Base-by-base conservation (phyloP, 352 stramenopile genomes). In the Phytophthora colocasiae region DNA sequence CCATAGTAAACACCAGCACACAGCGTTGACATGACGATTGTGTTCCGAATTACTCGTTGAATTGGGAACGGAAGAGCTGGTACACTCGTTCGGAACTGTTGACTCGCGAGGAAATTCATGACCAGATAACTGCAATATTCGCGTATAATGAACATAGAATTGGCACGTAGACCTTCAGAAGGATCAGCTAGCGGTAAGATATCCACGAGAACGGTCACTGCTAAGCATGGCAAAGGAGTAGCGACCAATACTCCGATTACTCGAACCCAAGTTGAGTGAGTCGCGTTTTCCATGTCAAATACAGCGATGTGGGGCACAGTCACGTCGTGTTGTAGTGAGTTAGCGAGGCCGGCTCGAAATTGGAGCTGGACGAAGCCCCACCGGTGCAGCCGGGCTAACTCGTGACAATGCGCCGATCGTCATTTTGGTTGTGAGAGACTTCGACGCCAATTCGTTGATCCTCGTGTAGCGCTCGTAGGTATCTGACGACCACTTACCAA, bases 11-110 rank as follows among this genome's bases (percentile, higher is more conserved):
- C 12, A 2, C 19, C 44, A 22, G 55, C 54, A 26, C 14, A 44
- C 9, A 64, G 27, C 14, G 27, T 52, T n/a, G 54, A 39, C 0
- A 63, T 40, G 1, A 70, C 32, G 6, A 49, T 14, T 0, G 58
- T 41, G 14, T 65, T 53, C 9, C 63, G 22, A 4, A 63, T 27
- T 8, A 39, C 50, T 46, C 46, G 71, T n/a, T 19, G 24, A 8
- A 63, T 14, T 6, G 47, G 40, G 40, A 69, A 68, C 14, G 14
- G 58, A 4, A 67, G 56, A 24, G 64, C 54, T 6, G 61, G 56
- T 7, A 78, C 29, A n/a, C 58, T 66, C 14, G 59, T 57, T 2
- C 68, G 46, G 48, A 68, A 66, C 32, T 73, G 68, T 11, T 73
- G 29, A 7, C 40, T 61, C 10, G 56, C 34, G 3, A 66, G 31